Base-by-base conservation (phyloP, 2,329 filamentous ascomycete genomes). In the Colletotrichum costaricense region DNA sequence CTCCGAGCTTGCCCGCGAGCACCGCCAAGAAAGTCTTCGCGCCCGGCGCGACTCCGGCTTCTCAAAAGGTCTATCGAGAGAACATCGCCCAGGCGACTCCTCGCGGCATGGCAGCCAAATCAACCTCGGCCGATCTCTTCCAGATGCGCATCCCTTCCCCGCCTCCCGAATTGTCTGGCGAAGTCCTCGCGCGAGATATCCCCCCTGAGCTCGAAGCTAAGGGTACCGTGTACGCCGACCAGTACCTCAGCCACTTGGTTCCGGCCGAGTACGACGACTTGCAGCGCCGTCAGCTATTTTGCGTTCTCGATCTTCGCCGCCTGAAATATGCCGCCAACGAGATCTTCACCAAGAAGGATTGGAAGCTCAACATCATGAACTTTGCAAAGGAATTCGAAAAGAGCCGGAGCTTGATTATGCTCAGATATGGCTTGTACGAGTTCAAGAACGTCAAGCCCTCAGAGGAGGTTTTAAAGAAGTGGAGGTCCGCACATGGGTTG, bases 381-480 rank as follows among this genome's bases (percentile, higher is more conserved):
- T 91, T 91, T 71, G 89, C 89, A 52, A 91, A 91, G 78, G 89
- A 91, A 78, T 91, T 90, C 74, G 89, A 91, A 78, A 91, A 91
- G 83, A 91, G 89, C 78, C 85, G 89, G 62, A 89, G 88, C 76
- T 82, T 91, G 56, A 91, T 91, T 70, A 86, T 91, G 81, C 78
- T 91, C 69, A 88, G 89, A 60, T 91, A 91, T 74, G 89, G 89
- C 2, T 85, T 91, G 2, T 91, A 91, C 77, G 88, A 91, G 77
- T 91, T 91, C 81, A 90, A 91, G 81, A 91, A 88, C 22, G 86
- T 91, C 55, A 90, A 90, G 77, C 88, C 89, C 1, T 89, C 89
- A 0, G 87, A 86, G 73, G 88, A 90, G 52, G 84, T 90, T 9
- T 83, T 91, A 67, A 88, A 87, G 79, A 88, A 88, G 76, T 91